Percentiles rank a stretch among this genome's conserved stretches.
Evolutionary conservation across 129 eudicot genomes (phyloP).

Genomic region (Saposhnikovia divaricata): DNA sequence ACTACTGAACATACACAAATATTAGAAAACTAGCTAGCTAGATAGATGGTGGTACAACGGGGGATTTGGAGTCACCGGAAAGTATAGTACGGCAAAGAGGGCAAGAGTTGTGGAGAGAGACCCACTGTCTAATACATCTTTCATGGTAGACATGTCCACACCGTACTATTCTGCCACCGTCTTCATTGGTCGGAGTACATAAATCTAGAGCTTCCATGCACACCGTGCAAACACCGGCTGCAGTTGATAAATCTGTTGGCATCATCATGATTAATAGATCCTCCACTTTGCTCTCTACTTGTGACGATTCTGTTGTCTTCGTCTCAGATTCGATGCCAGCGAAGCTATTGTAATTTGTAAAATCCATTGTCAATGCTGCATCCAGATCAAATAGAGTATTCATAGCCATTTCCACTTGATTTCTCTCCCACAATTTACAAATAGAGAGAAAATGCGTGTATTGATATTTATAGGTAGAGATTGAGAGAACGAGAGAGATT

Average conservation of each 20-base stretch:
- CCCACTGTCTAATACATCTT: conserved; percentile 43
- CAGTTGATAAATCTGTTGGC: conserved; percentile 7
- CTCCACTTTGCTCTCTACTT: not conserved
- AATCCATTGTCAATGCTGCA: conserved; percentile 17
- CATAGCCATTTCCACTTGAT: not conserved
- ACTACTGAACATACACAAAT: too few relatives aligned
- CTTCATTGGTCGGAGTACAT: conserved; percentile 5
- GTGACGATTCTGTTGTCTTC: not conserved
- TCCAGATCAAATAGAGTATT: conserved; percentile 25
- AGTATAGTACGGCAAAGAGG: conserved; percentile 54
- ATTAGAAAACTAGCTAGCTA: not conserved
- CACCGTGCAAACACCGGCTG: not conserved
- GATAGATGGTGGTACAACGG: not conserved
- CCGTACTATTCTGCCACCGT: conserved; percentile 21
- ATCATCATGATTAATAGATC: conserved; percentile 10
- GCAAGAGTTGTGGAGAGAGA: conserved; percentile 44
- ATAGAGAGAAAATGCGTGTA: not conserved
- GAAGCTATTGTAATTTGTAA: not conserved
- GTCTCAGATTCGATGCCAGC: not conserved
- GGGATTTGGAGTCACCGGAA: conserved; percentile 19
- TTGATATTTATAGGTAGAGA: not conserved
- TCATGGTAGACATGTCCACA: conserved; percentile 61
- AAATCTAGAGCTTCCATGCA: conserved; percentile 10
- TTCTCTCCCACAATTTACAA: not conserved
- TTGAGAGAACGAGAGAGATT: not conserved